Conservation (phyloP, 1,139 yeast genomes). For the Saccharomyces uvarum region DNA sequence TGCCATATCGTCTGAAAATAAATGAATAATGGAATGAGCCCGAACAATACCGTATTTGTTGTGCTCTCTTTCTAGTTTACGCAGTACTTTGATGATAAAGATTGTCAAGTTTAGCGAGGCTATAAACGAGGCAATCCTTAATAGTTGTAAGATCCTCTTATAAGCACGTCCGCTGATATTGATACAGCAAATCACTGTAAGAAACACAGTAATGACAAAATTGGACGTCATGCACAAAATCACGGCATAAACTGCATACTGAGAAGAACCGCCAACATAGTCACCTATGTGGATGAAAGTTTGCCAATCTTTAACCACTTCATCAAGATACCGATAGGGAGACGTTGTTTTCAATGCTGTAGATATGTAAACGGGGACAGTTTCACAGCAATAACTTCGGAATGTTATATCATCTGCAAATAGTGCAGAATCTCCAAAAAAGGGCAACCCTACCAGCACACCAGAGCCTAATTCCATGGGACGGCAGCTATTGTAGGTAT, state of each 20-base stretch:
- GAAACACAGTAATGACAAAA: conserved; percentile 56
- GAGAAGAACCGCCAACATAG: conserved; percentile 38
- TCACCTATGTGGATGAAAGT: conserved; percentile 14
- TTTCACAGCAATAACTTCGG: conserved; percentile 24
- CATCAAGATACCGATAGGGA: conserved; percentile 17
- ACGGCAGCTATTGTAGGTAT: conserved; percentile 19
- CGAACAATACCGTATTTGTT: conserved; percentile 45
- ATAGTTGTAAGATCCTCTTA: conserved; percentile 37
- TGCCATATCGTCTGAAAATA: conserved; percentile 41
- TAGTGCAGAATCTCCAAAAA: conserved; percentile 8
- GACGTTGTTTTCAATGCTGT: conserved; percentile 20
- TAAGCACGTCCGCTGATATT: conserved; percentile 34
- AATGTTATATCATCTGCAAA: conserved; percentile 18
- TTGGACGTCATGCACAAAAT: conserved; percentile 57
- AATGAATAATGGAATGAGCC: conserved; percentile 43
- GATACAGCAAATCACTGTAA: conserved; percentile 57
- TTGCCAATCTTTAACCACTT: conserved; percentile 27
- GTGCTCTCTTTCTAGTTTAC: conserved; percentile 43
- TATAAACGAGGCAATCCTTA: conserved; percentile 40
- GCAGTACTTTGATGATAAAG: conserved; percentile 43
- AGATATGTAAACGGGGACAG: conserved; percentile 31
- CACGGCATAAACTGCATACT: conserved; percentile 52
- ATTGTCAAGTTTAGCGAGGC: conserved; percentile 50
- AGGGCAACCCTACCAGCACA: conserved; percentile 14
- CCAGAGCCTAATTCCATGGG: conserved; percentile 20